phyloP scores from a whole-genome alignment of 2,329 filamentous ascomycete species.

The Fusarium concolor region DNA sequence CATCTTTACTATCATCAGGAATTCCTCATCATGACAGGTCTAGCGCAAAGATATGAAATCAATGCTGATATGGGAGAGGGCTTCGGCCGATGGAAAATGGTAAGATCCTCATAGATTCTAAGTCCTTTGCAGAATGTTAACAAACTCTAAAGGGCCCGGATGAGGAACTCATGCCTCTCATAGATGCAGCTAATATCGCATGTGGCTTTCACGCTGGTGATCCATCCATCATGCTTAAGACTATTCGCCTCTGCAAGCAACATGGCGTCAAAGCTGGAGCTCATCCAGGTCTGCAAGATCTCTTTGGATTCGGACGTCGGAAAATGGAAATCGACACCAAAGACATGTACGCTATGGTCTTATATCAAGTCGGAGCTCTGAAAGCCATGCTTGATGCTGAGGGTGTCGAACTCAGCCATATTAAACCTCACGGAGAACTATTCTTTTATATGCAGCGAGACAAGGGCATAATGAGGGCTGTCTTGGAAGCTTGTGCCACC shows the following conservation, averaged over 20 bases:
- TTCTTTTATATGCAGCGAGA: slow-evolving; percentile 56
- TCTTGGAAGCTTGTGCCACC: slow-evolving; percentile 43
- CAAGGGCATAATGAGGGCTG: slow-evolving; percentile 43
- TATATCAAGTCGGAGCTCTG: slow-evolving; percentile 74
- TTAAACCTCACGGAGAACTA: slow-evolving; percentile 71
- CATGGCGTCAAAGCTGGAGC: slow-evolving; percentile 69
- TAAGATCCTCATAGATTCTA: neutral
- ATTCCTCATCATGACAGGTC: neutral
- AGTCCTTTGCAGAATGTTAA: neutral
- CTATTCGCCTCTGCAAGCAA: slow-evolving; percentile 67
- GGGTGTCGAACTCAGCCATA: slow-evolving; percentile 66
- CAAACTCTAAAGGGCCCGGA: slow-evolving; percentile 55
- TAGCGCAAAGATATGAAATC: slow-evolving; percentile 3
- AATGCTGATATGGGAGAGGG: slow-evolving; percentile 7
- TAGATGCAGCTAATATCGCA: slow-evolving; percentile 72
- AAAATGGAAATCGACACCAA: slow-evolving; percentile 69
- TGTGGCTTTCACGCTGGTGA: slow-evolving; percentile 72
- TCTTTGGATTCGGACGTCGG: slow-evolving; percentile 72
- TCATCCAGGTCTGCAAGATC: slow-evolving; percentile 73
- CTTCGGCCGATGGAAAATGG: slow-evolving; percentile 5
- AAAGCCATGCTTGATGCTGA: slow-evolving; percentile 69
- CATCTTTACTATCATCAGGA: neutral
- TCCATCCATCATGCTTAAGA: slow-evolving; percentile 72
- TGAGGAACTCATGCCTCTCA: slow-evolving; percentile 68
- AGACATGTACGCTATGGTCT: slow-evolving; percentile 66